Percentiles rank a stretch among this genome's conserved stretches.
phyloP scores from a whole-genome alignment of 2,329 filamentous ascomycete genomes.

The Alternaria sp. region DNA sequence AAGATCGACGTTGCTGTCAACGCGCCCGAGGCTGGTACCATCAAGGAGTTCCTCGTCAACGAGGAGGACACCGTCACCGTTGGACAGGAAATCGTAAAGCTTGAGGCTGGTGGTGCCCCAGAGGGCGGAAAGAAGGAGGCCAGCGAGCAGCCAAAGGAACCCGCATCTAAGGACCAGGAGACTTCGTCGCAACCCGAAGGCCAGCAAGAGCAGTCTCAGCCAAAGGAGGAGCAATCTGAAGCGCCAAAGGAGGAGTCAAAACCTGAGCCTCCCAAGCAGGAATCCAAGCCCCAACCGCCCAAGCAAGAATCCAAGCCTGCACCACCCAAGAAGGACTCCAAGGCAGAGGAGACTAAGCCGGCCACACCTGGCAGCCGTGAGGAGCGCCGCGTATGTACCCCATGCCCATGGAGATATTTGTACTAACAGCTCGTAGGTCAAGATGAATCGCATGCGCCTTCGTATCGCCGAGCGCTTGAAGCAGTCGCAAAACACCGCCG shows the following conservation, averaged over 20 bases:
- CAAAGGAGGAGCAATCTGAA: slow-evolving; percentile 35
- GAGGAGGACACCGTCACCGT: slow-evolving; percentile 97
- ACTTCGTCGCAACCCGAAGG: slow-evolving; percentile 64
- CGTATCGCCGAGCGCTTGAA: slow-evolving; percentile 97
- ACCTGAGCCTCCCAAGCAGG: slow-evolving; percentile 51
- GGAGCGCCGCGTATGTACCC: slow-evolving; percentile 78
- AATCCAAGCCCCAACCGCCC: slow-evolving; percentile 49
- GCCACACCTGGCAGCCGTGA: slow-evolving; percentile 74
- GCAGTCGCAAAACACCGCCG: slow-evolving; percentile 98
- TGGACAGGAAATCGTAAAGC: slow-evolving; percentile 86
- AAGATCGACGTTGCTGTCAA: slow-evolving; percentile 99
- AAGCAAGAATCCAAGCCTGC: slow-evolving; percentile 38
- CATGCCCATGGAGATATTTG: background rate
- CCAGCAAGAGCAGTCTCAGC: slow-evolving; percentile 56
- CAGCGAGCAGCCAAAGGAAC: slow-evolving; percentile 66
- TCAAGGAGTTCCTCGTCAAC: slow-evolving; percentile 89
- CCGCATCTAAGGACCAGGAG: slow-evolving; percentile 65
- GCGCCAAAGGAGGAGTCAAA: slow-evolving; percentile 51
- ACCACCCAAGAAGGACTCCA: slow-evolving; percentile 46
- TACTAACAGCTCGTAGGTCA: slow-evolving; percentile 69
- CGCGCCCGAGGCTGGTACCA: slow-evolving; percentile 85
- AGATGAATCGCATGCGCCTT: slow-evolving; percentile 99
- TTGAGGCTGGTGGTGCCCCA: slow-evolving; percentile 73
- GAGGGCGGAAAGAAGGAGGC: slow-evolving; percentile 63
- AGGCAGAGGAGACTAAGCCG: slow-evolving; percentile 43